Base-by-base conservation (phyloP, 129 eudicot species). In the Escallonia herrerae region DNA sequence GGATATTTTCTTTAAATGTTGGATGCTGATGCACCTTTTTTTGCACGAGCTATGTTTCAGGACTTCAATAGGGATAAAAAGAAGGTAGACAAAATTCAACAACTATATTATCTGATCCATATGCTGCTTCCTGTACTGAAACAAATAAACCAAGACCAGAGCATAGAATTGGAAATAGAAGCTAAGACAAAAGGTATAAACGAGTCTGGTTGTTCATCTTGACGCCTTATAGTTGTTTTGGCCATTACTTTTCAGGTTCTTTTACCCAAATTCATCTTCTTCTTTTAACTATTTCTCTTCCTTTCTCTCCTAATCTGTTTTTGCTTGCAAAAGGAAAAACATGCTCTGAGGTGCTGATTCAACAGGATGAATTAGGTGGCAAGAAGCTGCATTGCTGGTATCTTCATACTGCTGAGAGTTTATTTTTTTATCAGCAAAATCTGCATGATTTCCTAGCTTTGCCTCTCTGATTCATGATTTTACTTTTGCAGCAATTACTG, bases 51-150 rank as follows among this genome's bases (percentile, higher is more conserved):
- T 40, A 15, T 53, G 15, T 77, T 81, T 72, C 83, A 94, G 96
- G 95, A 86, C 12, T 68, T 69, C 49, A 70, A 41, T 55, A 76
- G 64, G 64, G 81, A 76, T 52, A 76, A 70, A 51, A 77, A 65
- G 81, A 89, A 76, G 63, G 66, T 79, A 74, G 82, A 76, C 72
- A 78, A 74, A 62, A 56, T 62, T 43, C 83, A 80, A 43, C 76
- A 73, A 67, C 91, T 82, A 77, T 76, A 76, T 51, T 86, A 94
- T 75, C 53, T 82, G 83, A 80, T 94, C 63, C 51, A 80, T 63
- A 60, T 78, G 76, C 93, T 94, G 38, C 85, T 94, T 68, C 99
- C 99, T 2, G 77, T 86, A 40, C 77, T 94, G 69, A 82, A 79
- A 59, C 74, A 80, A 71, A 70, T 94, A 15, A 94, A 89, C 71